Evolutionary conservation across 495 filamentous ascomycete genomes (phyloP), one percentile per base, ranked within the genome.

Genomic region (Letharia columbiana): DNA sequence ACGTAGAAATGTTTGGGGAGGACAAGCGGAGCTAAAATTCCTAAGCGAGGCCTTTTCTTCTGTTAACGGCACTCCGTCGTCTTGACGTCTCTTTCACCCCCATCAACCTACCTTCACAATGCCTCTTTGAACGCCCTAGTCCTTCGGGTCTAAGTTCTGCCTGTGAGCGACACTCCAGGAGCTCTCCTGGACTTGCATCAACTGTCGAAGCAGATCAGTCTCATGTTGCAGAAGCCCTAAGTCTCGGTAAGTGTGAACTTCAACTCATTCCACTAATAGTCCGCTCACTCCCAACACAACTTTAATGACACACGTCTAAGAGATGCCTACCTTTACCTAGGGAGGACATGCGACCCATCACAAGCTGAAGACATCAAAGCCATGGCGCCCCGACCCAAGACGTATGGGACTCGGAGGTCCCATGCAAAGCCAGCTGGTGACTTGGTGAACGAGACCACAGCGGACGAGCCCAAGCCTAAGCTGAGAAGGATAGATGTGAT

Each of bases 21-120:
- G 33, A 57, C 54, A 37, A 37, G 54, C 54, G 54, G 54, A 57
- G 54, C 54, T 57, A 57, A 57, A 57, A 37, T 20, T 4, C 31
- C 17, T 57, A 57, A 57, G 54, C 54, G 54, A 57, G 54, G 54
- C 54, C 54, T 33, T 57, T 57, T 57, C 54, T 57, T 57, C 54
- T 57, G 15, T 37, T n/a, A 57, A 35, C 15, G 39, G 54, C 33
- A 37, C 54, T 37, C 54, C 54, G 31, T 57, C 33, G 15, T 57
- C 15, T 37, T 0, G 33, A 57, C 15, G 5, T 37, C 9, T 57
- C 31, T 37, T 35, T 35, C 54, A 20, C 31, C 15, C 6, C 3
- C 15, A 20, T 1, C 18, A 3, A 37, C 33, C 17, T 10, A 37
- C 15, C 54, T 20, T 4, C 54, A 37, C 31, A 57, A 37, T 37